Conservation (phyloP, 2,329 filamentous ascomycete species). For the Paraphaeosphaeria sporulosa region DNA sequence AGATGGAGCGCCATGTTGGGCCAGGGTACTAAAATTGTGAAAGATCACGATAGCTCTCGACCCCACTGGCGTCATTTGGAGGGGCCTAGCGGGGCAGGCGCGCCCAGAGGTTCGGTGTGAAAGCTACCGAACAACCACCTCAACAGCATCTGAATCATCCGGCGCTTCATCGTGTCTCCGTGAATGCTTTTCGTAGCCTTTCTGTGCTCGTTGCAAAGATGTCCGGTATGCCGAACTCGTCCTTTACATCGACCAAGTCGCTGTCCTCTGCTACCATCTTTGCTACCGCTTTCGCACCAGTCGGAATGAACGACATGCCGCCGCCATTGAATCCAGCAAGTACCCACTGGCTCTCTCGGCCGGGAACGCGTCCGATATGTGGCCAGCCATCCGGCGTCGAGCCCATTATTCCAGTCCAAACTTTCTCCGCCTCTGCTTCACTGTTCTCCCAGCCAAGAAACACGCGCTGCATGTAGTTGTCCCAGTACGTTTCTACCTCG, state of each 20-base stretch:
- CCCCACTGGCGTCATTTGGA: slow-evolving; percentile 32
- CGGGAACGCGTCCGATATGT: slow-evolving; percentile 55
- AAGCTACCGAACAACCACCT: slow-evolving; percentile 22
- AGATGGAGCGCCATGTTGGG: slow-evolving; percentile 29
- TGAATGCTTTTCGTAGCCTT: slow-evolving; percentile 26
- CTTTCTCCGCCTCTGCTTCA: slow-evolving; percentile 44
- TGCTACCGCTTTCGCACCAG: slow-evolving; percentile 51
- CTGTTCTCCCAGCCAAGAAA: slow-evolving; percentile 60
- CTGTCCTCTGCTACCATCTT: slow-evolving; percentile 48
- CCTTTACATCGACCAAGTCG: slow-evolving; percentile 42
- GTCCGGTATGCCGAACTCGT: slow-evolving; percentile 43
- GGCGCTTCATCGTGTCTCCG: background rate
- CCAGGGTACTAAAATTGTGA: slow-evolving; percentile 27
- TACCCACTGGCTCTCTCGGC: slow-evolving; percentile 52
- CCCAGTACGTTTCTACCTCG: slow-evolving; percentile 53
- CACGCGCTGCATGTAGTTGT: slow-evolving; percentile 57
- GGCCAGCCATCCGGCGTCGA: slow-evolving; percentile 53
- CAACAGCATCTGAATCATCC: slow-evolving; percentile 1
- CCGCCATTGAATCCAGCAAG: slow-evolving; percentile 61
- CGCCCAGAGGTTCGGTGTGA: slow-evolving; percentile 21
- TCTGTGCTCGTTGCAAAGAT: slow-evolving; percentile 46
- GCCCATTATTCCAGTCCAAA: slow-evolving; percentile 55
- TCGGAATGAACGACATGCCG: slow-evolving; percentile 59
- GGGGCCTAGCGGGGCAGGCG: slow-evolving; percentile 21
- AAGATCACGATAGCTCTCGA: slow-evolving; percentile 27